Conservation (phyloP, 83 land plant genomes). For the Picea abies region DNA sequence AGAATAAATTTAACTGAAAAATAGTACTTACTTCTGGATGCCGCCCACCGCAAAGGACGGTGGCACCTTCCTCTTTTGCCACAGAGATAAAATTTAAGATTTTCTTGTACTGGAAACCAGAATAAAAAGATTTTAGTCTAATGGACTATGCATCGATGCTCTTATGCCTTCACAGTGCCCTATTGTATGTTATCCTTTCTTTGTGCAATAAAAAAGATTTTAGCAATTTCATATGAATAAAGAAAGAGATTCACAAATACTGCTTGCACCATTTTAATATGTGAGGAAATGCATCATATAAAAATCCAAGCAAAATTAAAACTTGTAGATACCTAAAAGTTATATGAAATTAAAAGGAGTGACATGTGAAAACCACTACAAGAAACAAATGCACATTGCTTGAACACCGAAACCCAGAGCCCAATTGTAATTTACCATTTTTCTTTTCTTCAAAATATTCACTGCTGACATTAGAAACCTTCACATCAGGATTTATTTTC, state of each 20-base stretch:
- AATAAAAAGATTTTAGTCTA: background rate
- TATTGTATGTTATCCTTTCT: background rate
- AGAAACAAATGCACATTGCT: too few relatives aligned
- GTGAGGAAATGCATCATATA: background rate
- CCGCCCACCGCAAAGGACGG: slow-evolving; percentile 84
- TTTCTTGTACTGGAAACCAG: slow-evolving; percentile 77
- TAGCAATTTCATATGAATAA: background rate
- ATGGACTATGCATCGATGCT: background rate
- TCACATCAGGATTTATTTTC: too few relatives aligned
- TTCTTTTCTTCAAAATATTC: too few relatives aligned
- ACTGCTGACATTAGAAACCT: too few relatives aligned
- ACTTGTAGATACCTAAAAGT: background rate
- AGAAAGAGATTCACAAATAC: background rate
- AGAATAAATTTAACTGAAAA: background rate
- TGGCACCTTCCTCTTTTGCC: slow-evolving; percentile 95
- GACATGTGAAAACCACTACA: too few relatives aligned
- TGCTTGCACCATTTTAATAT: slow-evolving; percentile 2
- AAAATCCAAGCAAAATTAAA: background rate
- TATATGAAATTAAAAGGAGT: too few relatives aligned
- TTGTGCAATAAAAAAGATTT: background rate
- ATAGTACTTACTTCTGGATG: slow-evolving; percentile 74
- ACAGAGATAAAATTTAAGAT: slow-evolving; percentile 70
- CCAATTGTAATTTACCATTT: too few relatives aligned
- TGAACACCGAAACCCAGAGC: too few relatives aligned
- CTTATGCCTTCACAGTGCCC: background rate